Conservation (phyloP, 345 rosid genomes). For the Euphorbia lathyris region DNA sequence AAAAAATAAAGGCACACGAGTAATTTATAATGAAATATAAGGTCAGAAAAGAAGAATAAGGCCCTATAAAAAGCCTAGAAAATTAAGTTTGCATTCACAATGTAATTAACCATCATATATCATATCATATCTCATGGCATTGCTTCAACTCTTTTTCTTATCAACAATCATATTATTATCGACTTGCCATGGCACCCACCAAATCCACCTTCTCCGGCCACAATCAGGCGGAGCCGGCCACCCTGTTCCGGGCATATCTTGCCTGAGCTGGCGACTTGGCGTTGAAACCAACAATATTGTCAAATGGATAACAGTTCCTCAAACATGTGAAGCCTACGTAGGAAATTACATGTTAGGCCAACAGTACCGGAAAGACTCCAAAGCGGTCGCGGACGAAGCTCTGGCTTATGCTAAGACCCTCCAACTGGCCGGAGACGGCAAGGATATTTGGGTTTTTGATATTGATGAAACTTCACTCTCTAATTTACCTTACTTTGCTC, state of each 20-base stretch:
- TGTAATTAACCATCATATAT: not conserved
- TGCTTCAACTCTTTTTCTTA: conserved; percentile 11
- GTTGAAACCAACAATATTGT: conserved; percentile 59
- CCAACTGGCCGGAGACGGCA: conserved; percentile 35
- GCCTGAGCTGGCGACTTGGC: conserved; percentile 63
- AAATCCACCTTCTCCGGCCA: conserved; percentile 44
- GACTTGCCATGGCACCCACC: conserved; percentile 21
- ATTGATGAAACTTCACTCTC: conserved; percentile 63
- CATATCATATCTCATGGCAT: not conserved
- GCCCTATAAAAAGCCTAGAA: not conserved
- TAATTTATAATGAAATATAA: no score
- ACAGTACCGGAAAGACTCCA: conserved; percentile 36
- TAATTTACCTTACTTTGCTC: conserved; percentile 50
- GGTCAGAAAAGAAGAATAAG: no score
- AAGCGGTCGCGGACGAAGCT: conserved; percentile 18
- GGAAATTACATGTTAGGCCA: conserved; percentile 47
- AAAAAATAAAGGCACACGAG: no score
- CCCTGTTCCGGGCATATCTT: conserved; percentile 23
- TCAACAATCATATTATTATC: conserved; percentile 7
- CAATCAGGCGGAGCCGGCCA: conserved; percentile 24
- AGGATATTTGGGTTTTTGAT: conserved; percentile 58
- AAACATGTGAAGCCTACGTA: conserved; percentile 43
- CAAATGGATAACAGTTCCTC: conserved; percentile 45
- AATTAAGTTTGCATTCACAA: no score
- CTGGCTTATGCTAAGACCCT: conserved; percentile 22